These are phyloP conservation scores for Boletus speciosus DNA, from an alignment of 768 basidiomycete species.

Conservation along the genomic window DNA sequence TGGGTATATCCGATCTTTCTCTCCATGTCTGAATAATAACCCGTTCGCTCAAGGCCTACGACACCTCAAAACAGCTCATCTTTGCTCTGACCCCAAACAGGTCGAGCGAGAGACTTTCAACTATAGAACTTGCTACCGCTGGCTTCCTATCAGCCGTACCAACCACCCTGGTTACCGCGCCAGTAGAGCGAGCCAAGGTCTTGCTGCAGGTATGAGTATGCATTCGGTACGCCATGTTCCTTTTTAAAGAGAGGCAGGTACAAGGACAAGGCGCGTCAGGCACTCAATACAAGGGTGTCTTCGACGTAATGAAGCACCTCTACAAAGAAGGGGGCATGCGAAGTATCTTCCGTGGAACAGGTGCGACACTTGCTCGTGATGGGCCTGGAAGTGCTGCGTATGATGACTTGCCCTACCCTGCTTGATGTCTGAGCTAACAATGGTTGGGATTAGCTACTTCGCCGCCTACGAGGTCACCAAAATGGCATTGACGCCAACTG, in stretches of 20 bases:
- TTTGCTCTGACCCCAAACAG: slow-evolving; percentile 76
- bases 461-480: slow-evolving; percentile 96
- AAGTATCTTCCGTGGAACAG: slow-evolving; percentile 89
- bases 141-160: slow-evolving; percentile 95
- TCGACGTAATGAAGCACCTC: slow-evolving; percentile 85
- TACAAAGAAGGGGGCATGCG: slow-evolving; percentile 92
- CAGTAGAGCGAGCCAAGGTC: slow-evolving; percentile 96
- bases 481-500: slow-evolving; percentile 76
- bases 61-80: slow-evolving; percentile 86
- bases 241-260: slow-evolving; percentile 46
- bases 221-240: background rate
- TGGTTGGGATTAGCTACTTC: slow-evolving; percentile 66
- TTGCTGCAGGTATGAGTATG: slow-evolving; percentile 67
- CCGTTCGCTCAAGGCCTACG: slow-evolving; percentile 67
- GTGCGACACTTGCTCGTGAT: slow-evolving; percentile 91
- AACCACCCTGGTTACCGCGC: slow-evolving; percentile 88
- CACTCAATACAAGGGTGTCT: slow-evolving; percentile 81
- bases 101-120: slow-evolving; percentile 56
- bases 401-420: slow-evolving; percentile 30
- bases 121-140: slow-evolving; percentile 80
- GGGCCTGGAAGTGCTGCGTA: slow-evolving; percentile 96
- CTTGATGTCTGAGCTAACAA: slow-evolving; percentile 5
- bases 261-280: slow-evolving; percentile 81
- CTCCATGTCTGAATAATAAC: slow-evolving; percentile 6
- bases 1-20: slow-evolving; percentile 56